Evolutionary conservation across 768 basidiomycete species (phyloP).

Genomic region (Amanita pallidorosea): DNA sequence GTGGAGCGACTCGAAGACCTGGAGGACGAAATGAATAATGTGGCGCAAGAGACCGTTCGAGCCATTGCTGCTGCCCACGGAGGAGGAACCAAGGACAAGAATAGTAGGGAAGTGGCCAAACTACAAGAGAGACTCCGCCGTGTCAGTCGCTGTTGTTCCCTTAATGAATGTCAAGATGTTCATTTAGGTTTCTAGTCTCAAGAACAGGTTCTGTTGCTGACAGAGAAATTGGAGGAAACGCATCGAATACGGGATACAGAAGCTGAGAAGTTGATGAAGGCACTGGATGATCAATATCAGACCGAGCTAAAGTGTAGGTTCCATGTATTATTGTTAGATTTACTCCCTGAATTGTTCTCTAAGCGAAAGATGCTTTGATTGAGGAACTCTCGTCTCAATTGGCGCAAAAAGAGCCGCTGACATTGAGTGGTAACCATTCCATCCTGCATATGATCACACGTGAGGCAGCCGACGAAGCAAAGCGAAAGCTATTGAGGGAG

Average conservation of each 20-base stretch:
- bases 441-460: slow-evolving; percentile 61
- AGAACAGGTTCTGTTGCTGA: slow-evolving; percentile 34
- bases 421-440: slow-evolving; percentile 34
- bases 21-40: slow-evolving; percentile 12
- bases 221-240: slow-evolving; percentile 48
- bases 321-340: neutral
- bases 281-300: slow-evolving; percentile 40
- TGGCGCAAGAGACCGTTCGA: slow-evolving; percentile 7
- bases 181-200: slow-evolving; percentile 20
- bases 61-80: slow-evolving; percentile 7
- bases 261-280: slow-evolving; percentile 42
- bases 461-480: slow-evolving; percentile 65
- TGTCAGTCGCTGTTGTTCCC: neutral
- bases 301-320: slow-evolving; percentile 39
- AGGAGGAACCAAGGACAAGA: slow-evolving; percentile 6
- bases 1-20: slow-evolving; percentile 11
- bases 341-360: neutral
- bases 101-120: slow-evolving; percentile 2
- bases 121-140: slow-evolving; percentile 1
- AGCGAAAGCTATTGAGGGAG: slow-evolving; percentile 38
- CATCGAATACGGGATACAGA: slow-evolving; percentile 53
- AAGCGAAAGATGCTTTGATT: slow-evolving; percentile 21
- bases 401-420: slow-evolving; percentile 42
- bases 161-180: neutral
- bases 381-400: slow-evolving; percentile 45